Percentiles rank a stretch among this genome's conserved stretches.
Conservation (phyloP, 371 early-diverging fungal genomes). For the Blakeslea trispora region DNA sequence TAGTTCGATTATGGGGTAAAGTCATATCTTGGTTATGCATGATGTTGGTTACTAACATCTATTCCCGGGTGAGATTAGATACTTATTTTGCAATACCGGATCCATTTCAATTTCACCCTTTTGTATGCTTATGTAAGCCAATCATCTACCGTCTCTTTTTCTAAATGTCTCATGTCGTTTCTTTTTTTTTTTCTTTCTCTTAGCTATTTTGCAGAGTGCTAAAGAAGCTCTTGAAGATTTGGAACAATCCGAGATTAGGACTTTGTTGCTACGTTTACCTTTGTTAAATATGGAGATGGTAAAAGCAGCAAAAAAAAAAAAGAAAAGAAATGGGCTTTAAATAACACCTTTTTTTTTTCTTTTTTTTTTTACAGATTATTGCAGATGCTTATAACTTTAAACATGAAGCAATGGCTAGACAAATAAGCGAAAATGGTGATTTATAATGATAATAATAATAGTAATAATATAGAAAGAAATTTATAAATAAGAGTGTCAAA, state of each 20-base stretch:
- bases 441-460: conserved; percentile 17
- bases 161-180: no score
- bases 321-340: no score
- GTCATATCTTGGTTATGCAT: background rate
- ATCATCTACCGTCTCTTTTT: background rate
- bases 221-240: conserved; percentile 88
- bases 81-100: conserved; percentile 76
- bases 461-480: no score
- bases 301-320: conserved; percentile 6
- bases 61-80: conserved; percentile 42
- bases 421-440: conserved; percentile 35
- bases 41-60: no score
- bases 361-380: conserved; percentile 18
- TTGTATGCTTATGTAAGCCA: conserved; percentile 68
- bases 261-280: conserved; percentile 80
- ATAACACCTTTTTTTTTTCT: background rate
- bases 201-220: conserved; percentile 64
- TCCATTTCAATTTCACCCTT: conserved; percentile 77
- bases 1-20: conserved; percentile 82
- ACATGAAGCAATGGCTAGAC: conserved; percentile 34
- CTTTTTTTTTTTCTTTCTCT: no score
- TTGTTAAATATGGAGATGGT: conserved; percentile 72
- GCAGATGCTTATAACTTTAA: conserved; percentile 35
- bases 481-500: conserved; percentile 1
- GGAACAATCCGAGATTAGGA: conserved; percentile 89